Evolutionary conservation across 1,139 yeast species (phyloP).

Genomic region (Nadsonia starkeyi-henricii): DNA sequence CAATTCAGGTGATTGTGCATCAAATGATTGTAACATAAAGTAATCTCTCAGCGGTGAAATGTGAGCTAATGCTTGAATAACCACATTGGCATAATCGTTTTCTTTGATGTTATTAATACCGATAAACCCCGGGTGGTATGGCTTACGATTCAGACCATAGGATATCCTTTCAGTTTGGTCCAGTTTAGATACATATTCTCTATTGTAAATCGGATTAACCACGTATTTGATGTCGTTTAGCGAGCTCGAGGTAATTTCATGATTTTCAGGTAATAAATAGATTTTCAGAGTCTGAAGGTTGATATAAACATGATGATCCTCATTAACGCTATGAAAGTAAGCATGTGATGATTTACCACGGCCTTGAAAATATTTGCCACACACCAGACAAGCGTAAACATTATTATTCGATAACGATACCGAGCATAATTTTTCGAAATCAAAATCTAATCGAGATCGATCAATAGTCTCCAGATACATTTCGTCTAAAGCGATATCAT

Average conservation of each 20-base stretch:
- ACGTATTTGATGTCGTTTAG: constrained; percentile 40
- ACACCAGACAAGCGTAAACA: constrained; percentile 57
- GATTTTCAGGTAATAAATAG: constrained; percentile 49
- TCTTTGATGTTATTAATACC: constrained; percentile 44
- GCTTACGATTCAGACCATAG: constrained; percentile 31
- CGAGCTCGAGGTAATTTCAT: constrained; percentile 27
- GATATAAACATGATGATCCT: constrained; percentile 49
- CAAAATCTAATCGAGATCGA: constrained; percentile 48
- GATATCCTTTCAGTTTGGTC: constrained; percentile 14
- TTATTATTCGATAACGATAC: constrained; percentile 46
- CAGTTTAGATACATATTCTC: constrained; percentile 24
- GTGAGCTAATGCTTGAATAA: constrained; percentile 46
- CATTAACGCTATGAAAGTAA: constrained; percentile 48
- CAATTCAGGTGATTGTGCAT: constrained; percentile 16
- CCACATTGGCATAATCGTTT: constrained; percentile 42
- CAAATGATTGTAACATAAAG: constrained; percentile 26
- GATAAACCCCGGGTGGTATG: constrained; percentile 48
- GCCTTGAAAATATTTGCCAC: constrained; percentile 68
- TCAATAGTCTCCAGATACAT: constrained; percentile 42
- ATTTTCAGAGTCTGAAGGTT: constrained; percentile 36
- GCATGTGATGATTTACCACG: constrained; percentile 51
- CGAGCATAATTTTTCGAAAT: constrained; percentile 52
- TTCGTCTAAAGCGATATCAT: not conserved
- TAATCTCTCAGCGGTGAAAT: constrained; percentile 37
- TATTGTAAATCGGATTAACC: constrained; percentile 38